A percentile compares a stretch with the other conserved stretches of the same genome.
Evolutionary conservation across 2,329 filamentous ascomycete genomes (phyloP).

Genomic region (Stagonosporopsis tanaceti): DNA sequence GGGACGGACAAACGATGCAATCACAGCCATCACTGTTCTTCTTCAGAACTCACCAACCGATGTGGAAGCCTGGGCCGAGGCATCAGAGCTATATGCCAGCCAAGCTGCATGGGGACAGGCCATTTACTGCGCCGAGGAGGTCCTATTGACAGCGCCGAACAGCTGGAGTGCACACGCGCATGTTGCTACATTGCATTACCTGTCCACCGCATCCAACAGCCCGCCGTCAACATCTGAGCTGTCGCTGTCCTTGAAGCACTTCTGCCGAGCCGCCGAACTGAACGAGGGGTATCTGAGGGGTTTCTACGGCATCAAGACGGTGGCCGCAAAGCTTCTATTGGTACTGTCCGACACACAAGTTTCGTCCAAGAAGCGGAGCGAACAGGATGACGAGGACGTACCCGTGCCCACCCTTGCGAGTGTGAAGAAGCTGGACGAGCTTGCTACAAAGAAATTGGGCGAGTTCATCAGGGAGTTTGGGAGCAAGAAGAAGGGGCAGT

Average conservation of each 20-base stretch:
- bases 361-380: slow-evolving; percentile 35
- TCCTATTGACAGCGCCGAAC: slow-evolving; percentile 84
- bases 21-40: slow-evolving; percentile 74
- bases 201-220: slow-evolving; percentile 58
- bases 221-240: slow-evolving; percentile 55
- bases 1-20: slow-evolving; percentile 74
- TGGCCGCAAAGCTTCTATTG: slow-evolving; percentile 55
- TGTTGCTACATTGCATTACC: slow-evolving; percentile 82
- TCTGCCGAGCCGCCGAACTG: slow-evolving; percentile 89
- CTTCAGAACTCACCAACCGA: slow-evolving; percentile 88
- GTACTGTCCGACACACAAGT: slow-evolving; percentile 41
- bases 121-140: slow-evolving; percentile 89
- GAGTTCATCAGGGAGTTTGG: slow-evolving; percentile 74
- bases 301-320: slow-evolving; percentile 88
- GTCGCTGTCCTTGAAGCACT: slow-evolving; percentile 80
- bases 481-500: slow-evolving; percentile 71
- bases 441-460: slow-evolving; percentile 75
- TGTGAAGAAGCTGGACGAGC: slow-evolving; percentile 73
- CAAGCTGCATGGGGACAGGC: slow-evolving; percentile 84
- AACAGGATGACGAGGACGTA: slow-evolving; percentile 50
- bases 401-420: slow-evolving; percentile 65
- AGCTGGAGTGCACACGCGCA: slow-evolving; percentile 96
- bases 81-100: slow-evolving; percentile 83
- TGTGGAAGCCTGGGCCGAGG: slow-evolving; percentile 90
- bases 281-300: slow-evolving; percentile 92